Evolutionary conservation across 371 early-diverging fungal genomes (phyloP), one percentile per base, ranked within the genome.

Genomic region (Mortierella sp.): DNA sequence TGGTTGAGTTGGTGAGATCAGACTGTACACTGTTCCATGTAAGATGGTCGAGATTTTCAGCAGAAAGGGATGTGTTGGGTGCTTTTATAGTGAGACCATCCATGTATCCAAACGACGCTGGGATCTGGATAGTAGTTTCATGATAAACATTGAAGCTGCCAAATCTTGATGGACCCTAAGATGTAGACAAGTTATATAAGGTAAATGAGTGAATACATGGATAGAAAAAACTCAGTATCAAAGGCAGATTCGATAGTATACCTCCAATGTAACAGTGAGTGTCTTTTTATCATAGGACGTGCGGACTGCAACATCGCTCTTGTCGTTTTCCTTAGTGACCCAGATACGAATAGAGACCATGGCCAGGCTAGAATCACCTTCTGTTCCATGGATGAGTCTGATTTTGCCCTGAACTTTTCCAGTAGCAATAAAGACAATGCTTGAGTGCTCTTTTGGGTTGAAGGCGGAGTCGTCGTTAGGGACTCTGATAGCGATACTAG

Each of bases 331-430:
- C 57, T 75, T 74, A 13, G 75, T 70, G 66, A 75, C 72, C 81
- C 81, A 80, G 61, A 80, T 43, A n/a, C 81, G 67, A 34, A 68
- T 63, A 9, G 81, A 75, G 64, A 80, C 43, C 56, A 68, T 58
- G 26, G 67, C 79, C 4, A 70, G 60, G 4, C 64, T 65, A 9
- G 75, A 66, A 49, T 67, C 68, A 49, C 71, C 72, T 5, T 63
- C 58, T 4, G 61, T 49, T 23, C 68, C 64, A 42, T 80, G 75
- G 58, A 80, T 61, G 1, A 80, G 59, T 17, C 71, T 67, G 49
- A 80, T 56, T 62, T 71, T 75, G 19, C 81, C 81, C 62, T 80
- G 75, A 3, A 75, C 70, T 22, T 80, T 80, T 28, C 75, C 75
- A 17, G 62, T 66, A 31, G 75, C 72, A n/a, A 53, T 23, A 42